Conservation (phyloP, 192 early-diverging fungal genomes). For the Linnemannia hyalina region DNA sequence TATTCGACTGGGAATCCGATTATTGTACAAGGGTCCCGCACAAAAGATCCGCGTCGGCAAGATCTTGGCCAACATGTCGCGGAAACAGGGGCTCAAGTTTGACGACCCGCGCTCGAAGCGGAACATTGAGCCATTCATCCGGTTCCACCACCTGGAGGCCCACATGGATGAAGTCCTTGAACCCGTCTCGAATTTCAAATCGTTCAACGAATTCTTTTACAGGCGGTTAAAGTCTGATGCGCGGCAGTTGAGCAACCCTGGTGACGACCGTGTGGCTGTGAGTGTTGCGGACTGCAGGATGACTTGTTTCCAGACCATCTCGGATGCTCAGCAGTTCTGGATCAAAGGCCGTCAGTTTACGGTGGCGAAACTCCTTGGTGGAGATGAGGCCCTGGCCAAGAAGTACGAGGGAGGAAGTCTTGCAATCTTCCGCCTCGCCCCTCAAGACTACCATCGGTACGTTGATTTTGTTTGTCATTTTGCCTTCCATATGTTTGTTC, state of each 20-base stretch:
- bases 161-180: slow-evolving; percentile 75
- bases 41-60: slow-evolving; percentile 60
- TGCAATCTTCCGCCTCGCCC: slow-evolving; percentile 82
- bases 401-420: slow-evolving; percentile 74
- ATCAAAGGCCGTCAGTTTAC: slow-evolving; percentile 86
- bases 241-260: slow-evolving; percentile 58
- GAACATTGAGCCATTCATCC: slow-evolving; percentile 80
- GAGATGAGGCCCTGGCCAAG: slow-evolving; percentile 58
- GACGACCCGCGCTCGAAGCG: slow-evolving; percentile 72
- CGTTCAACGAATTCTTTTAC: slow-evolving; percentile 91
- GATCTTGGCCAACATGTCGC: slow-evolving; percentile 63
- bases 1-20: slow-evolving; percentile 81
- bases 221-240: slow-evolving; percentile 79
- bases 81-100: slow-evolving; percentile 84
- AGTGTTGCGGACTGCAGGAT: slow-evolving; percentile 84
- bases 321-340: slow-evolving; percentile 78
- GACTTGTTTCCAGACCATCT: slow-evolving; percentile 74
- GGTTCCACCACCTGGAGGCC: slow-evolving; percentile 74
- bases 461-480: not conserved
- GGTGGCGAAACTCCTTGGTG: slow-evolving; percentile 69
- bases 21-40: slow-evolving; percentile 77
- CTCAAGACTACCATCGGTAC: slow-evolving; percentile 87
- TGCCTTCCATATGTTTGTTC: not conserved
- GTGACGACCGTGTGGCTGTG: slow-evolving; percentile 70
- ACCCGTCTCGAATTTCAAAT: slow-evolving; percentile 75